Percentiles rank a stretch among this genome's conserved stretches.
Evolutionary conservation across 179 eudicot genomes (phyloP).

Genomic region (Heliamphora pulchella): DNA sequence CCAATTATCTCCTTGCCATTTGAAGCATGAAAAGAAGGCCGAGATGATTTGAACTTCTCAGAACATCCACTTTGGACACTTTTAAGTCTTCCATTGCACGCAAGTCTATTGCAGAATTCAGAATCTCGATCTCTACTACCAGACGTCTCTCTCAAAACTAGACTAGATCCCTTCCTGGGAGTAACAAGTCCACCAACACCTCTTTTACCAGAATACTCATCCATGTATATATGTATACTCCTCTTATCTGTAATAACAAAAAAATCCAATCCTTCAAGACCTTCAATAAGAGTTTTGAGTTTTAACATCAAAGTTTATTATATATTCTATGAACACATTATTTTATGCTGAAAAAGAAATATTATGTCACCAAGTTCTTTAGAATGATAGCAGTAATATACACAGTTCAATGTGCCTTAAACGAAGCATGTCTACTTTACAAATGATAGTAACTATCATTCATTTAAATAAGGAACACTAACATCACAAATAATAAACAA

Average conservation of each 20-base stretch:
- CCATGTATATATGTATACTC: conserved; percentile 32
- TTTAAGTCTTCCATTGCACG: conserved; percentile 66
- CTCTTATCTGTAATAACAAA: neutral
- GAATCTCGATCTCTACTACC: conserved; percentile 37
- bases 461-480: neutral
- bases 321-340: neutral
- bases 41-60: conserved; percentile 39
- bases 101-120: conserved; percentile 72
- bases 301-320: neutral
- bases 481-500: no score
- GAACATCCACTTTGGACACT: conserved; percentile 33
- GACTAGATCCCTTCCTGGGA: conserved; percentile 40
- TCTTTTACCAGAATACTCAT: conserved; percentile 49
- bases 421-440: neutral
- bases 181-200: conserved; percentile 30
- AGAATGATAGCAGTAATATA: neutral
- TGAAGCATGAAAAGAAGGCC: conserved; percentile 36
- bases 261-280: neutral
- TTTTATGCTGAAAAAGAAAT: neutral
- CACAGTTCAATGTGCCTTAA: neutral
- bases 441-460: neutral
- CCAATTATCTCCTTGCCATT: conserved; percentile 47
- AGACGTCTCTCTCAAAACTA: conserved; percentile 34
- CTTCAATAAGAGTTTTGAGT: no score
- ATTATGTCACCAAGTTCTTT: neutral